Conservation (phyloP, 2,329 filamentous ascomycete genomes). For the Drechslera avenae region DNA sequence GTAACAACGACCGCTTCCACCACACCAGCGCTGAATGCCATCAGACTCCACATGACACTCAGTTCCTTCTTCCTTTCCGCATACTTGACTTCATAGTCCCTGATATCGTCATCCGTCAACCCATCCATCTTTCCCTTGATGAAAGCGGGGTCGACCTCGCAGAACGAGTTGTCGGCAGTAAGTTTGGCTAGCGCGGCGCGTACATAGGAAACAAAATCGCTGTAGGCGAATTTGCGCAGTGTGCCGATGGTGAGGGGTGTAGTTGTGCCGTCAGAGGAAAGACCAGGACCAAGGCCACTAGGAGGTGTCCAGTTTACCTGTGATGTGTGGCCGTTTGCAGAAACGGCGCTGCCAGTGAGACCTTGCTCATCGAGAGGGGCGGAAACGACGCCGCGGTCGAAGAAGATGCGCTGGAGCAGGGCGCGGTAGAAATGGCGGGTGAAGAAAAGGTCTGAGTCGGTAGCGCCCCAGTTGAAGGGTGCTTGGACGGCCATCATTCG, state of each 20-base stretch:
- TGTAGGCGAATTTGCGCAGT: slow-evolving; percentile 78
- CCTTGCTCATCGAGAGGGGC: slow-evolving; percentile 51
- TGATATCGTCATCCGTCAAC: slow-evolving; percentile 77
- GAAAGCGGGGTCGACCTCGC: slow-evolving; percentile 49
- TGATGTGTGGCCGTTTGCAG: slow-evolving; percentile 41
- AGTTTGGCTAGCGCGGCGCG: slow-evolving; percentile 81
- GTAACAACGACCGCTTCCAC: slow-evolving; percentile 89
- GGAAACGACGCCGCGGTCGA: slow-evolving; percentile 78
- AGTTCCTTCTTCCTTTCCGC: slow-evolving; percentile 75
- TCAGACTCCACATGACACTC: slow-evolving; percentile 87
- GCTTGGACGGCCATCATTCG: slow-evolving; percentile 99
- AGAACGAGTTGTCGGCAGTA: slow-evolving; percentile 39
- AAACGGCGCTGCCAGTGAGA: slow-evolving; percentile 47
- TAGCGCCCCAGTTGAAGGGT: slow-evolving; percentile 84
- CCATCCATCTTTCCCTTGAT: slow-evolving; percentile 69
- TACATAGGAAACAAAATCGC: slow-evolving; percentile 75
- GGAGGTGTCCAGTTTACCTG: slow-evolving; percentile 44
- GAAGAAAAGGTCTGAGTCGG: slow-evolving; percentile 87
- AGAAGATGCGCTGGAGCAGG: slow-evolving; percentile 86
- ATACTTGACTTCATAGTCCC: slow-evolving; percentile 70
- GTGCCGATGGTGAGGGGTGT: slow-evolving; percentile 87
- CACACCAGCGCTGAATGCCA: slow-evolving; percentile 91
- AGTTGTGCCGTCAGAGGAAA: slow-evolving; percentile 59
- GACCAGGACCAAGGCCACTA: slow-evolving; percentile 56
- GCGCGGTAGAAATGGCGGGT: slow-evolving; percentile 91